phyloP scores from a whole-genome alignment of 768 basidiomycete genomes.

The Panus rudis region DNA sequence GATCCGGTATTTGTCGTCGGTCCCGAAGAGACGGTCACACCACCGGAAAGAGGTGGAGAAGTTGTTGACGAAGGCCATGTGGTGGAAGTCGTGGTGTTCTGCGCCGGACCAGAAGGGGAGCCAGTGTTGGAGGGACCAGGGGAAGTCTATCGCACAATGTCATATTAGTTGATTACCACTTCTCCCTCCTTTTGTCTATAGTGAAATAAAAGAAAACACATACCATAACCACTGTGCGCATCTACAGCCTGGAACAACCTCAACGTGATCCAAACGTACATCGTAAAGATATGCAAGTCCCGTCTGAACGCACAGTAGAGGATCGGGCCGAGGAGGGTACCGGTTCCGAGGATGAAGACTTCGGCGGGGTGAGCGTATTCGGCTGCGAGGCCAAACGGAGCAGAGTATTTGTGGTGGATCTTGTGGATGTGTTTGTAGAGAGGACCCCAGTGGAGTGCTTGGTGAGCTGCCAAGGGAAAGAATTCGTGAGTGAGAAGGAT shows the following conservation, averaged over 20 bases:
- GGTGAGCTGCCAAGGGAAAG: constrained; percentile 53
- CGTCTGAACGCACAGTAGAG: constrained; percentile 73
- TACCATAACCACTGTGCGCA: constrained; percentile 93
- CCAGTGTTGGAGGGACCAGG: constrained; percentile 91
- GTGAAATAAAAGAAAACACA: constrained; percentile 17
- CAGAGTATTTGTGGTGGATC: constrained; percentile 94
- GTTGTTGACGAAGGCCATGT: constrained; percentile 94
- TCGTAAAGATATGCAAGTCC: constrained; percentile 85
- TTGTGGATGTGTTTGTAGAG: constrained; percentile 95
- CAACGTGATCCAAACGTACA: constrained; percentile 91
- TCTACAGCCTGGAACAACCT: constrained; percentile 97
- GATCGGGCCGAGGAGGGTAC: constrained; percentile 84
- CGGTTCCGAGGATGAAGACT: constrained; percentile 88
- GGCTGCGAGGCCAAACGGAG: constrained; percentile 94
- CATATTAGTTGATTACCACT: too few species aligned
- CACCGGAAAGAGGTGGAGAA: constrained; percentile 92
- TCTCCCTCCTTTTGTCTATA: background rate
- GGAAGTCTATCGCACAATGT: constrained; percentile 60
- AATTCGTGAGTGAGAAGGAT: background rate
- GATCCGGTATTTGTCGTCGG: constrained; percentile 82
- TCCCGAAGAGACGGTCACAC: constrained; percentile 87
- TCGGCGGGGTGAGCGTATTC: constrained; percentile 98
- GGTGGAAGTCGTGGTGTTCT: constrained; percentile 98
- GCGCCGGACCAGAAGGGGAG: constrained; percentile 96
- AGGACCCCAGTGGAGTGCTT: constrained; percentile 75